Percentiles rank a stretch among this genome's conserved stretches.
These are phyloP conservation scores for Yamadazyma blattariae DNA, from an alignment of 1,139 yeast genomes.

Conservation along the genomic window DNA sequence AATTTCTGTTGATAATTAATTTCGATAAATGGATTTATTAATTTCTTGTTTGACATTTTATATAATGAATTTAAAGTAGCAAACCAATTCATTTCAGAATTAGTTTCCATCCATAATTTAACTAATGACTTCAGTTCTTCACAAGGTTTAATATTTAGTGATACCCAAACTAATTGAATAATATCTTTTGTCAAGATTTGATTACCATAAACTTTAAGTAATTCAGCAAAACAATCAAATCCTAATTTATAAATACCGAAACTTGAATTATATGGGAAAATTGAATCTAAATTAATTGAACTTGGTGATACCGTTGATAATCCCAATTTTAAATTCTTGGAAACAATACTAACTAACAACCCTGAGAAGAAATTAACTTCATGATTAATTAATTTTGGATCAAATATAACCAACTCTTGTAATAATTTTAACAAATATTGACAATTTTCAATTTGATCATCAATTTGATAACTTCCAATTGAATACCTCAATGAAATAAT, in stretches of 20 bases:
- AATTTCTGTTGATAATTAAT: conserved; percentile 40
- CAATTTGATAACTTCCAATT: conserved; percentile 28
- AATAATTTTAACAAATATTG: conserved; percentile 27
- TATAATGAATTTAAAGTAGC: conserved; percentile 36
- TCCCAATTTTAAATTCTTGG: conserved; percentile 39
- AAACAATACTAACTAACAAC: conserved; percentile 30
- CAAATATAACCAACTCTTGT: conserved; percentile 42
- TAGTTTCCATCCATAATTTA: conserved; percentile 40
- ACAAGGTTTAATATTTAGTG: conserved; percentile 43
- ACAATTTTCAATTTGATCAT: conserved; percentile 28
- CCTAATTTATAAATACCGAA: conserved; percentile 34
- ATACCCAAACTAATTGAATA: conserved; percentile 39
- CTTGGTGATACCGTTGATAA: conserved; percentile 33
- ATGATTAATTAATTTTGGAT: conserved; percentile 32
- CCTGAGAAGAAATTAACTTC: conserved; percentile 30
- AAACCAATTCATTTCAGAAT: conserved; percentile 40
- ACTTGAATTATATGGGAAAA: conserved; percentile 43
- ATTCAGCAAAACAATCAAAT: conserved; percentile 38
- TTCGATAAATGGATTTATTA: conserved; percentile 39
- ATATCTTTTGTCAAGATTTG: conserved; percentile 34
- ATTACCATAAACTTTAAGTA: conserved; percentile 38
- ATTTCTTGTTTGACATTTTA: conserved; percentile 35
- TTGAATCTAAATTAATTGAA: conserved; percentile 29
- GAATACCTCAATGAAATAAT: conserved; percentile 31
- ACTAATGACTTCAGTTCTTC: conserved; percentile 32